Evolutionary conservation across 78 protist genomes (phyloP), one percentile per base, ranked within the genome.

Genomic region (Tieghemostelium lacteum): DNA sequence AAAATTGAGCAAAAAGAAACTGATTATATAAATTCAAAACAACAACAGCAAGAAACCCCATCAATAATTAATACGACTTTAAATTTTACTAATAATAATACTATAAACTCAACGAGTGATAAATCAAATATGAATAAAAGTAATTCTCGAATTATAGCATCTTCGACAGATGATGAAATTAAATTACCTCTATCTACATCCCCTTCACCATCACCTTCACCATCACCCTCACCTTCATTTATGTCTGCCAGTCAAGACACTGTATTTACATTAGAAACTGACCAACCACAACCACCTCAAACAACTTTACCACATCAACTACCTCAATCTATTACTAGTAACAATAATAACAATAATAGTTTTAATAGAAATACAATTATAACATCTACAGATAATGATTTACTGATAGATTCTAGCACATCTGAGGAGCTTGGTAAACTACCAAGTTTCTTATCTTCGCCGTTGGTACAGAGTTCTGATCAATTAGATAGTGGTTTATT

Each of bases 1-100:
- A 49, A 33, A 14, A 64, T 77, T 22, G 87, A 77, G 31, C 62
- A 65, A 77, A 70, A 77, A 65, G 87, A 77, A 65, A 77, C 75
- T n/a, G 26, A 65, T 12, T 26, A 63, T 19, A 77, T 77, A 20
- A 77, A 77, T 8, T 36, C 31, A 16, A 77, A 77, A 77, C 60
- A 52, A 42, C 54, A 34, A 52, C 33, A 45, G 19, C 39, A 57
- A 22, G 63, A 45, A 14, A 6, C 52, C 10, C 52, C 10, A 14
- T 54, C 20, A 49, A 33, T 26, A 8, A 75, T 24, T 39, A 62
- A 42, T 36, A 55, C 36, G n/a, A 75, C 40, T n/a, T 62, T 33
- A 14, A 75, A 42, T 42, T 16, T 28, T 12, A 33, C 17, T 33
- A 62, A 63, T 36, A 6, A 22, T n/a, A 65, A 19, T n/a, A 65